Evolutionary conservation across 2,329 filamentous ascomycete genomes (phyloP).

Genomic region (Nectriaceae sp.): DNA sequence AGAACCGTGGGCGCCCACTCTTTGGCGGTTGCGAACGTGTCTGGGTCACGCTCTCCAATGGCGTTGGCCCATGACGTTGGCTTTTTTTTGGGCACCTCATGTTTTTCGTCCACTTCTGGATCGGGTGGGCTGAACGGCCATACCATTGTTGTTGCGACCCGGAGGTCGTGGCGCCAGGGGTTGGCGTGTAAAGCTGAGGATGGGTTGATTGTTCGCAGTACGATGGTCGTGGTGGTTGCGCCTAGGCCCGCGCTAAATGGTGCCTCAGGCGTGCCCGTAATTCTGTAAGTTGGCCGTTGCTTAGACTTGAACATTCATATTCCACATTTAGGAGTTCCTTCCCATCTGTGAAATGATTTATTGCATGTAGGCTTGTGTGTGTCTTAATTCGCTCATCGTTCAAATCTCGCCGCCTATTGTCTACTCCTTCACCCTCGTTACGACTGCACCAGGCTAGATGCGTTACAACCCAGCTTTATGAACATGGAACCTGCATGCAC

Average conservation of each 20-base stretch:
- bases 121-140: slow-evolving; percentile 41
- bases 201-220: slow-evolving; percentile 7
- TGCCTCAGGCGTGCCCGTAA: slow-evolving; percentile 21
- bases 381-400: slow-evolving; percentile 28
- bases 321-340: too few species aligned
- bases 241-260: slow-evolving; percentile 20
- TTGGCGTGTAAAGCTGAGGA: neutral
- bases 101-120: slow-evolving; percentile 22
- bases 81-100: slow-evolving; percentile 24
- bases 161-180: neutral
- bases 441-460: slow-evolving; percentile 3
- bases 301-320: too few species aligned
- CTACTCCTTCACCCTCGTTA: slow-evolving; percentile 4
- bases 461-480: slow-evolving; percentile 6
- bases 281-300: slow-evolving; percentile 9
- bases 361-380: too few species aligned
- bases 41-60: slow-evolving; percentile 29
- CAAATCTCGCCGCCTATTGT: slow-evolving; percentile 9
- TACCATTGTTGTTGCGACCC: slow-evolving; percentile 40
- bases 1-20: slow-evolving; percentile 42
- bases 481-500: slow-evolving; percentile 11
- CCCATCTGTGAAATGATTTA: too few species aligned
- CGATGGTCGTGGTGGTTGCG: slow-evolving; percentile 17
- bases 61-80: slow-evolving; percentile 42
- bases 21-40: slow-evolving; percentile 37